Conservation (phyloP, 805 yeast species). For the Kregervanrija delftensis region DNA sequence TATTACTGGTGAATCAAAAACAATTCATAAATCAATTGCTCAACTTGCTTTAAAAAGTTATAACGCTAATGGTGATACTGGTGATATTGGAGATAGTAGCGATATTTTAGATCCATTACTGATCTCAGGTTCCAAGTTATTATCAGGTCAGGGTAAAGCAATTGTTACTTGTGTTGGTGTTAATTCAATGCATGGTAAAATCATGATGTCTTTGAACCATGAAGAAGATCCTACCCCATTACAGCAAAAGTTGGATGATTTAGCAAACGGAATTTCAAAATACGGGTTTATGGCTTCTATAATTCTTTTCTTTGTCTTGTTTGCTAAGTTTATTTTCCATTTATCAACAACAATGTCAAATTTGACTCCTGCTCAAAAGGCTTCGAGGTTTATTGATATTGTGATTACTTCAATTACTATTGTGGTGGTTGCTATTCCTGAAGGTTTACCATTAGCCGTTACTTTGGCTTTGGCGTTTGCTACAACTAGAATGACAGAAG, state of each 20-base stretch:
- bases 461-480: slow-evolving; percentile 97
- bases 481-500: slow-evolving; percentile 95
- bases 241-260: slow-evolving; percentile 68
- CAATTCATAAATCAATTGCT: slow-evolving; percentile 65
- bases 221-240: slow-evolving; percentile 86
- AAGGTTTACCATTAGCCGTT: slow-evolving; percentile 96
- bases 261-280: slow-evolving; percentile 93
- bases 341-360: slow-evolving; percentile 35
- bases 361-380: slow-evolving; percentile 63
- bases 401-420: slow-evolving; percentile 87
- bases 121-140: slow-evolving; percentile 84
- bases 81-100: slow-evolving; percentile 34
- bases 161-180: slow-evolving; percentile 87
- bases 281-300: slow-evolving; percentile 85
- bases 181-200: slow-evolving; percentile 86
- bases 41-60: slow-evolving; percentile 27
- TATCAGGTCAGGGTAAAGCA: slow-evolving; percentile 82
- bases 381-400: slow-evolving; percentile 75
- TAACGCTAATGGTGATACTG: slow-evolving; percentile 22
- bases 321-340: slow-evolving; percentile 67
- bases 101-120: slow-evolving; percentile 68
- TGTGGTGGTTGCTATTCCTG: slow-evolving; percentile 98
- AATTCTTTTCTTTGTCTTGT: slow-evolving; percentile 70
- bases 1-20: slow-evolving; percentile 88
- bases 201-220: slow-evolving; percentile 70